These are phyloP conservation scores for Trypanosoma theileri DNA, from an alignment of 208 protist genomes.

Conservation along the genomic window DNA sequence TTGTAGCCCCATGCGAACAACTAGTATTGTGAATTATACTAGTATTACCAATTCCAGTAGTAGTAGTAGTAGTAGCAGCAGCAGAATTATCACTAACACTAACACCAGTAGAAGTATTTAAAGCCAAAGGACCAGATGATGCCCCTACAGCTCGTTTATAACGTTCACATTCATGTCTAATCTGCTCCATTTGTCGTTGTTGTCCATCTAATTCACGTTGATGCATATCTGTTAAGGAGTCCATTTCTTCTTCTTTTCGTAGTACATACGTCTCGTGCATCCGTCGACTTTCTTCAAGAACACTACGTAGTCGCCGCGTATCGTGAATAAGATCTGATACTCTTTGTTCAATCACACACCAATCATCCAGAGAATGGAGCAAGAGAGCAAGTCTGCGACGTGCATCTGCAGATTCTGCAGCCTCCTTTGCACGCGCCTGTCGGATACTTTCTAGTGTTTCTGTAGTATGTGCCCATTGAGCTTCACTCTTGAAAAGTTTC, in stretches of 20 bases:
- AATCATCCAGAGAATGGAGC: slow-evolving; percentile 62
- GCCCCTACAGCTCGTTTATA: slow-evolving; percentile 17
- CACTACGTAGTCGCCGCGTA: slow-evolving; percentile 5
- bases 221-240: slow-evolving; percentile 17
- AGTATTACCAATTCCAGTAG: neutral
- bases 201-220: slow-evolving; percentile 22
- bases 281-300: slow-evolving; percentile 16
- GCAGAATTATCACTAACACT: neutral
- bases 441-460: slow-evolving; percentile 10
- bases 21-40: neutral
- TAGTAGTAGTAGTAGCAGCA: neutral
- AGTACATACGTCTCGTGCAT: slow-evolving; percentile 17
- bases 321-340: slow-evolving; percentile 20
- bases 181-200: slow-evolving; percentile 14
- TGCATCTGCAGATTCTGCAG: slow-evolving; percentile 10
- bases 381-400: slow-evolving; percentile 27
- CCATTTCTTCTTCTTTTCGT: slow-evolving; percentile 22
- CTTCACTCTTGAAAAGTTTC: slow-evolving; percentile 26
- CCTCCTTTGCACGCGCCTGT: slow-evolving; percentile 1
- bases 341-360: slow-evolving; percentile 37
- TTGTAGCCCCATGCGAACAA: neutral
- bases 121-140: too few species aligned
- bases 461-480: slow-evolving; percentile 17
- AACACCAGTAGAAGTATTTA: neutral
- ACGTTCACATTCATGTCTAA: slow-evolving; percentile 21